A percentile compares a stretch with the other conserved stretches of the same genome.
These are phyloP conservation scores for Aspergillus sp. DNA, from an alignment of 2,329 filamentous ascomycete genomes.

Conservation along the genomic window DNA sequence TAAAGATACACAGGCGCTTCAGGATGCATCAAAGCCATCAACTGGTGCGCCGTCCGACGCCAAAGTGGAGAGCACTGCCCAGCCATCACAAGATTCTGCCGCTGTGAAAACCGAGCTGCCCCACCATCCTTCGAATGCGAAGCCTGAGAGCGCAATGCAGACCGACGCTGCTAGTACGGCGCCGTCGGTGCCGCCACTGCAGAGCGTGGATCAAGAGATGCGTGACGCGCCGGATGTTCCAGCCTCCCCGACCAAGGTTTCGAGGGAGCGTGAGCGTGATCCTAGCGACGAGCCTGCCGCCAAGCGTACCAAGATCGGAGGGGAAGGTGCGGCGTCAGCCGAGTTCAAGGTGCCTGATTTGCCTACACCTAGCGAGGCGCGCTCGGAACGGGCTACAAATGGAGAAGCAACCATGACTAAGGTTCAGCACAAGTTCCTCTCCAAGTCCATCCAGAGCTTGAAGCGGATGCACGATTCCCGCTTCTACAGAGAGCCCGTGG, in stretches of 20 bases:
- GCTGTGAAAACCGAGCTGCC: conserved; percentile 37
- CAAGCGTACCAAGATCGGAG: conserved; percentile 78
- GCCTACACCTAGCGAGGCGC: conserved; percentile 40
- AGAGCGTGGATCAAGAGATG: conserved; percentile 53
- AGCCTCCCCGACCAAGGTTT: conserved; percentile 58
- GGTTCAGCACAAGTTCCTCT: conserved; percentile 46
- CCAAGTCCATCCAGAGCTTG: conserved; percentile 49
- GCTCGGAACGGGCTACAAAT: conserved; percentile 17
- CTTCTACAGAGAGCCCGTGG: conserved; percentile 76
- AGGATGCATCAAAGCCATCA: conserved; percentile 14
- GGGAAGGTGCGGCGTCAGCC: conserved; percentile 46
- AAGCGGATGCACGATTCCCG: conserved; percentile 83
- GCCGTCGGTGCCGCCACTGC: conserved; percentile 23
- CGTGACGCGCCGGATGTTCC: conserved; percentile 58
- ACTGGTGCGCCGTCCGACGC: conserved; percentile 15
- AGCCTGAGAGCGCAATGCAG: conserved; percentile 20
- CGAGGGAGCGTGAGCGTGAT: conserved; percentile 79
- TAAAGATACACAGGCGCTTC: conserved; percentile 11
- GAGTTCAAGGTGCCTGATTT: conserved; percentile 50
- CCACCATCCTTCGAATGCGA: conserved; percentile 33
- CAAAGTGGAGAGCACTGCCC: conserved; percentile 23
- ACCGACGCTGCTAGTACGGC: conserved; percentile 23
- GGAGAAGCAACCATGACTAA: conserved; percentile 39
- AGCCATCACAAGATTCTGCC: conserved; percentile 23
- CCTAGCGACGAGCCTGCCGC: conserved; percentile 63